Evolutionary conservation across 306 rosid genomes (phyloP), one percentile per base, ranked within the genome.

Genomic region (Neltuma alba): DNA sequence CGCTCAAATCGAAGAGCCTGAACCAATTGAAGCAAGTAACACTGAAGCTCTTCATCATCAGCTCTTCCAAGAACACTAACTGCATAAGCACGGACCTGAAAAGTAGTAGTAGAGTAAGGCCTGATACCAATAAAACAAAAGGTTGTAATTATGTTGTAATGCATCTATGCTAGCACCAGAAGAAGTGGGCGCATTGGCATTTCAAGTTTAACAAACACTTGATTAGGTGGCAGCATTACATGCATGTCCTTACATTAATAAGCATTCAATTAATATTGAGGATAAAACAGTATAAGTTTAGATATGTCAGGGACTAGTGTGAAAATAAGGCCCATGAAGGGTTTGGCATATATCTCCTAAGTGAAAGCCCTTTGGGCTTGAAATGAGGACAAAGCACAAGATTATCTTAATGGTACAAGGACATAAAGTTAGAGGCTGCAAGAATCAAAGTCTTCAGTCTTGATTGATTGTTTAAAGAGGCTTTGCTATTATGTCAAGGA

Each of bases 1-100:
- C 97, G 98, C 83, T 95, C 99, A 69, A 93, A 95, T 75, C 99
- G 93, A 84, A 95, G 98, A 80, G 98, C 99, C 82, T 95, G 99
- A 87, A 95, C 99, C 85, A 93, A 88, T 77, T 93, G 99, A 88
- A 95, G 99, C 80, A 93, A 78, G 91, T 95, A 95, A 84, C 99
- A 95, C 27, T 90, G 96, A 52, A 95, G 99, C 87, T 95, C 99
- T 81, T 93, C 98, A 79, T 93, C 98, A 63, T 95, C 99, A 81
- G 99, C 99, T 88, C 97, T 93, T 88, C 90, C 96, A 87, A 95
- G 99, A 80, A 95, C 94, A 78, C 98, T 91, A 84, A 95, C 99
- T 47, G 99, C 99, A 90, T 95, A 95, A 62, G 98, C 99, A 83
- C 99, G 98, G 73, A 95, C 99, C 99, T 95, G 87, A 78, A 67